Evolutionary conservation across 2,329 filamentous ascomycete genomes (phyloP).

Genomic region (Aspergillus amoenus): DNA sequence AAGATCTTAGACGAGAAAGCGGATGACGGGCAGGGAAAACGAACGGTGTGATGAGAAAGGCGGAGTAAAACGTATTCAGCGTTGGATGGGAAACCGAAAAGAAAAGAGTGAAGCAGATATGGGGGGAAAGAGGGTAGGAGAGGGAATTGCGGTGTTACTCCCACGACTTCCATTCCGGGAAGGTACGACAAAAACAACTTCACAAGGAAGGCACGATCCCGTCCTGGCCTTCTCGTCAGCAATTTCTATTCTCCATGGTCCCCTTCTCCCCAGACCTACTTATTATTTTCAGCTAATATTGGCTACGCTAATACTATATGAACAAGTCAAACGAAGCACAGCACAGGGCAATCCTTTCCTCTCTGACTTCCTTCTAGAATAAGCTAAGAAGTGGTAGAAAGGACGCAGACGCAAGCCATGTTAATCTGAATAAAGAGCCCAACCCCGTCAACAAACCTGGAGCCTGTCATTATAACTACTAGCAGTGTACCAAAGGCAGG

Average conservation of each 20-base stretch:
- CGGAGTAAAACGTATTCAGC: neutral
- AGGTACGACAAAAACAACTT: slow-evolving; percentile 5
- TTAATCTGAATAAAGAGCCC: too few species aligned
- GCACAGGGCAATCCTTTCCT: too few species aligned
- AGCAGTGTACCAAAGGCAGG: too few species aligned
- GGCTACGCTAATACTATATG: too few species aligned
- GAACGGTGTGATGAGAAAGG: neutral
- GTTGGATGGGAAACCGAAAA: neutral
- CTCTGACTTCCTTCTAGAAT: too few species aligned
- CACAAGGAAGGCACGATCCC: neutral
- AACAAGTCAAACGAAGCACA: too few species aligned
- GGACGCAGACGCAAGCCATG: too few species aligned
- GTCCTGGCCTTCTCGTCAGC: neutral
- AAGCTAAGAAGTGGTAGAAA: too few species aligned
- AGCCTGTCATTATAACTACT: too few species aligned
- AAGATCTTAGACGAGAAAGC: neutral
- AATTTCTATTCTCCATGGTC: neutral
- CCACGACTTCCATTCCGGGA: neutral
- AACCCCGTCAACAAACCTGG: too few species aligned
- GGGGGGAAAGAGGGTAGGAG: neutral
- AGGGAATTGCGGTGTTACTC: slow-evolving; percentile 5
- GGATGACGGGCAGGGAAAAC: neutral
- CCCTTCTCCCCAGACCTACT: neutral
- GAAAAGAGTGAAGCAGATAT: neutral
- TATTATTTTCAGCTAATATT: neutral